A percentile compares a stretch with the other conserved stretches of the same genome.
phyloP scores from a whole-genome alignment of 192 early-diverging fungal genomes.

The Mortierella alpina region DNA sequence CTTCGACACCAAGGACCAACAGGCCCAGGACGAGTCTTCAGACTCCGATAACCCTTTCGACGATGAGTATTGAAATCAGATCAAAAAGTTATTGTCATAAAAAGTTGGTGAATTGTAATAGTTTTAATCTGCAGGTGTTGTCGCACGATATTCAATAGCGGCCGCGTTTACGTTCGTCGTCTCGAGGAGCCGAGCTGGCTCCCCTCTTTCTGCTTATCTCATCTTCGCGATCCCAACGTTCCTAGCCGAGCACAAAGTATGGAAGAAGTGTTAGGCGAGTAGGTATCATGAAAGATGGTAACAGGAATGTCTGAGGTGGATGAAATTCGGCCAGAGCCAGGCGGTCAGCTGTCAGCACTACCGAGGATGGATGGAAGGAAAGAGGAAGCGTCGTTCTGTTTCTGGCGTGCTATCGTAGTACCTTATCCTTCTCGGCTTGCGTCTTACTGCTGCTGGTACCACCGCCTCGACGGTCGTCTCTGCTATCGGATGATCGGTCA shows the following conservation, averaged over 20 bases:
- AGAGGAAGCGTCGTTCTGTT: background rate
- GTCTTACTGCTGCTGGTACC: slow-evolving; percentile 19
- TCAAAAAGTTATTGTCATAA: no score
- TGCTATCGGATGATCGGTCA: slow-evolving; percentile 14
- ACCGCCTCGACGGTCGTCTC: slow-evolving; percentile 23
- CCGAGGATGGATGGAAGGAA: background rate
- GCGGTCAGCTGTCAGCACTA: background rate
- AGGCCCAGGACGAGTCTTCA: slow-evolving; percentile 1
- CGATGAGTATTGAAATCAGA: no score
- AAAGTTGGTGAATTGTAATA: no score
- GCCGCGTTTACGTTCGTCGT: slow-evolving; percentile 48
- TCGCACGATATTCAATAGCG: slow-evolving; percentile 15
- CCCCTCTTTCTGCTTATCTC: slow-evolving; percentile 44
- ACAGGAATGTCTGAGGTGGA: background rate
- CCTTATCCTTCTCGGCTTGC: slow-evolving; percentile 50
- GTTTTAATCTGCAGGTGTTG: background rate
- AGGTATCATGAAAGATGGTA: background rate
- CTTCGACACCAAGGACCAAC: background rate
- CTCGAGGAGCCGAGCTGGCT: slow-evolving; percentile 28
- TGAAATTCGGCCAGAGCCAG: background rate
- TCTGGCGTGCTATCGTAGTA: slow-evolving; percentile 10
- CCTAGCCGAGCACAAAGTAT: slow-evolving; percentile 9
- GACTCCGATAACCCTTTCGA: no score
- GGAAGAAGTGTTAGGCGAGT: no score
- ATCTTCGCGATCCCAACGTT: slow-evolving; percentile 52